These are phyloP conservation scores for Cercospora beticola DNA, from an alignment of 2,329 filamentous ascomycete genomes.

Conservation along the genomic window DNA sequence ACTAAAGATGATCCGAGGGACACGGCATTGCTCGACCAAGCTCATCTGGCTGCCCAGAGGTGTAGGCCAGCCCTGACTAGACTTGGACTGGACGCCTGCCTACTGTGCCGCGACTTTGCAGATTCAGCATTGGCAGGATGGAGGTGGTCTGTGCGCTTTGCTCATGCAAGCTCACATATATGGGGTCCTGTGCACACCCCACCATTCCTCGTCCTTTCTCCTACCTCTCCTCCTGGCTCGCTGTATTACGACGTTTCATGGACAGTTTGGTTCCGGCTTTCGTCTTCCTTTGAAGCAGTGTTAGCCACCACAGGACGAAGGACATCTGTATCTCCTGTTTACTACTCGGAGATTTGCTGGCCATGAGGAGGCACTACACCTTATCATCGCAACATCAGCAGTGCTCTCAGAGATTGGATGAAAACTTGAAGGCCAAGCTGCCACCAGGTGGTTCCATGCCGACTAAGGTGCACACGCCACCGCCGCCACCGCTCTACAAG, in stretches of 20 bases:
- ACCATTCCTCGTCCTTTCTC: conserved; percentile 10
- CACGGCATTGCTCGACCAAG: neutral
- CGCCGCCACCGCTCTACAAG: conserved; percentile 17
- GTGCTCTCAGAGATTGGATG: neutral
- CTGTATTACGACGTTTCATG: neutral
- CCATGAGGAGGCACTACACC: neutral
- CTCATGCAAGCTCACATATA: conserved; percentile 15
- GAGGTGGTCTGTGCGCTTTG: conserved; percentile 10
- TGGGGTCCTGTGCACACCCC: conserved; percentile 16
- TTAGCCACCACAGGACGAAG: neutral
- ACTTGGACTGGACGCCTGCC: neutral
- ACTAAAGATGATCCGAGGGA: neutral
- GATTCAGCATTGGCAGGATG: conserved; percentile 10
- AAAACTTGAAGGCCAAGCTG: neutral
- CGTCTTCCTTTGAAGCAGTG: neutral
- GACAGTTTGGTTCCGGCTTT: neutral
- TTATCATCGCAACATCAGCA: neutral
- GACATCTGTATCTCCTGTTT: neutral
- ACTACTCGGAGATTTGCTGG: neutral
- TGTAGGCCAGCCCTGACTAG: neutral
- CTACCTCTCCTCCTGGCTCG: neutral
- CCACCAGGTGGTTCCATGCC: neutral
- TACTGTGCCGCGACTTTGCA: conserved; percentile 11
- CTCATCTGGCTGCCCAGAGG: neutral
- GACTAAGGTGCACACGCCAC: neutral